A percentile compares a stretch with the other conserved stretches of the same genome.
Conservation (phyloP, 768 basidiomycete species). For the Paxillus rubicundulus region DNA sequence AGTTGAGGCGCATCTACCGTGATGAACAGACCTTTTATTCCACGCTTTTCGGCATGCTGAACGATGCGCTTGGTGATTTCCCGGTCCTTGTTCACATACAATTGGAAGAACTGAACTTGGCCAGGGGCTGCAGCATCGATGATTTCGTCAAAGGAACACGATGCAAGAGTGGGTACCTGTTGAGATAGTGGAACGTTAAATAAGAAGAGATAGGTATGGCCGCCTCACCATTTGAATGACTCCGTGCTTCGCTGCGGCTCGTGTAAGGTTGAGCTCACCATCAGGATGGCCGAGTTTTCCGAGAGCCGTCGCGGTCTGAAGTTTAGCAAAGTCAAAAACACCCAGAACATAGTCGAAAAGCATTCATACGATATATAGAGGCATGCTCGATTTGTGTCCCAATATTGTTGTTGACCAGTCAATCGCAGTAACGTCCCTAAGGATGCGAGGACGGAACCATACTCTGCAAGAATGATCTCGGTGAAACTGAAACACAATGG, state of each 20-base stretch:
- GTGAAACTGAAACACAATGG: background rate
- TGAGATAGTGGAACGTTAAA: background rate
- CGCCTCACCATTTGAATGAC: conserved; percentile 67
- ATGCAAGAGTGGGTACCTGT: conserved; percentile 93
- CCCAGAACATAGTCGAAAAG: background rate
- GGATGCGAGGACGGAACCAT: conserved; percentile 88
- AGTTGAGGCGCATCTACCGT: conserved; percentile 98
- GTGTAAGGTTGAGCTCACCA: conserved; percentile 87
- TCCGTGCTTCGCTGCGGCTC: conserved; percentile 78
- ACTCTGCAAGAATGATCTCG: conserved; percentile 41
- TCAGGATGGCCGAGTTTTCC: conserved; percentile 96
- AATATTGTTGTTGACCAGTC: conserved; percentile 84
- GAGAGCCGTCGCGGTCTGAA: conserved; percentile 75
- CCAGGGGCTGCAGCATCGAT: conserved; percentile 78
- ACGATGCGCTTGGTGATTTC: conserved; percentile 82
- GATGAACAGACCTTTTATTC: conserved; percentile 92
- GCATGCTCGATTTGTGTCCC: conserved; percentile 71
- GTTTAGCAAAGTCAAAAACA: conserved; percentile 7
- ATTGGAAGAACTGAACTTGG: conserved; percentile 84
- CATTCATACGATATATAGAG: conserved; percentile 69
- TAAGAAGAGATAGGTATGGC: background rate
- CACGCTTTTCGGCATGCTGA: conserved; percentile 85
- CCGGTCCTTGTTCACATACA: conserved; percentile 90
- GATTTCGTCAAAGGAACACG: conserved; percentile 94
- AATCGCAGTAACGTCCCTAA: conserved; percentile 83